These are phyloP conservation scores for Ogataea sp. DNA, from an alignment of 805 yeast species.

Conservation along the genomic window DNA sequence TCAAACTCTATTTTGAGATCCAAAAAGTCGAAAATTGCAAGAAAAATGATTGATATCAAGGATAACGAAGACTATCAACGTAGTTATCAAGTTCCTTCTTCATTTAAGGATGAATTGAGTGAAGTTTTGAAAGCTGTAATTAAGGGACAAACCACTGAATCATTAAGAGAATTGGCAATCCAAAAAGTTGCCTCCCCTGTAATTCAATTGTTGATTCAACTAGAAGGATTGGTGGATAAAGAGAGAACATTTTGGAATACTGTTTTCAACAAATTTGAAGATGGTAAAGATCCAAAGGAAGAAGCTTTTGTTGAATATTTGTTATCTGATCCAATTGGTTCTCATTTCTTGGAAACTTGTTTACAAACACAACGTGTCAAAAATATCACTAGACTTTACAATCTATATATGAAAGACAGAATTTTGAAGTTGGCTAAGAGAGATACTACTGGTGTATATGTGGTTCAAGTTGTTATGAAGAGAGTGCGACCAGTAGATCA, in stretches of 20 bases:
- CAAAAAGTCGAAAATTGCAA: conserved; percentile 77
- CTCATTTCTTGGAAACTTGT: conserved; percentile 77
- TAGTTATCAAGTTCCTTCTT: conserved; percentile 60
- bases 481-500: conserved; percentile 58
- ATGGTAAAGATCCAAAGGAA: conserved; percentile 49
- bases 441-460: conserved; percentile 78
- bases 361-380: conserved; percentile 59
- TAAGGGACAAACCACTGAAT: conserved; percentile 31
- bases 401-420: conserved; percentile 65
- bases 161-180: conserved; percentile 63
- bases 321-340: conserved; percentile 83
- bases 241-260: conserved; percentile 65
- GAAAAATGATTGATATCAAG: conserved; percentile 86
- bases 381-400: conserved; percentile 63
- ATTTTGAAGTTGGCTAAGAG: conserved; percentile 67
- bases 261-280: conserved; percentile 43
- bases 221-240: conserved; percentile 74
- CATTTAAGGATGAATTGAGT: conserved; percentile 55
- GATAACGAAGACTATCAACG: conserved; percentile 66
- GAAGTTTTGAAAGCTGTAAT: conserved; percentile 37
- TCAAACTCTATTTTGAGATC: conserved; percentile 71
- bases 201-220: conserved; percentile 63
- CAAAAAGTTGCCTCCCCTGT: conserved; percentile 86
- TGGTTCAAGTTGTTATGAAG: conserved; percentile 62
- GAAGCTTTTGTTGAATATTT: conserved; percentile 79